Conservation (phyloP, 148 eudicot species). For the Persicaria tinctoria region DNA sequence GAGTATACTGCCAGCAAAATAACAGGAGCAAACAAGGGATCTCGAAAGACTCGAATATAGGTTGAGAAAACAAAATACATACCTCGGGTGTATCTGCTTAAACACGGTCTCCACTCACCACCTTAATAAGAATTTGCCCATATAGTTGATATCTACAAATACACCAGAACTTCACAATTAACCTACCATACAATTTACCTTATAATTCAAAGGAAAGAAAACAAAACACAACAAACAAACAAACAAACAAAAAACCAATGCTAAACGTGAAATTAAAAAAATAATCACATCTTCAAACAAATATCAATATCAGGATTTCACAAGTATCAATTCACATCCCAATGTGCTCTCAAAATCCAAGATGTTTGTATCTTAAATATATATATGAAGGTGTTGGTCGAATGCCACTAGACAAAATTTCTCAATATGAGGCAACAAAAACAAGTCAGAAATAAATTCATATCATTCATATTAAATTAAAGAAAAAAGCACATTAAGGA, state of each 20-base stretch:
- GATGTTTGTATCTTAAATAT: no score
- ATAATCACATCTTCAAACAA: no score
- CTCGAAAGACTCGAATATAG: background rate
- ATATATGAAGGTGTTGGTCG: no score
- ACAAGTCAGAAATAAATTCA: no score
- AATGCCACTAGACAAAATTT: no score
- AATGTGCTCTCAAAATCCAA: no score
- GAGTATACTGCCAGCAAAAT: background rate
- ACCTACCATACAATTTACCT: background rate
- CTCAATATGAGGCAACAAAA: no score
- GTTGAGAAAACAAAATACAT: conserved; percentile 16
- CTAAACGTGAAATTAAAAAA: no score
- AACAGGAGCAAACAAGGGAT: background rate
- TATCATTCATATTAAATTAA: no score
- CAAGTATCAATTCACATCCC: no score
- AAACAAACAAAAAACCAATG: background rate
- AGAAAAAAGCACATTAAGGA: no score
- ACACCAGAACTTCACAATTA: conserved; percentile 8
- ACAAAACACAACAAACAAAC: background rate
- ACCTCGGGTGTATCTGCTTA: conserved; percentile 74
- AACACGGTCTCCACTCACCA: conserved; percentile 90
- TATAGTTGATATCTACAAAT: conserved; percentile 68
- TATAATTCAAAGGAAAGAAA: background rate
- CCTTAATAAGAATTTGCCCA: conserved; percentile 86
- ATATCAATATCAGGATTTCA: no score